Conservation (phyloP, 2,329 filamentous ascomycete genomes). For the Colletotrichum cereale region DNA sequence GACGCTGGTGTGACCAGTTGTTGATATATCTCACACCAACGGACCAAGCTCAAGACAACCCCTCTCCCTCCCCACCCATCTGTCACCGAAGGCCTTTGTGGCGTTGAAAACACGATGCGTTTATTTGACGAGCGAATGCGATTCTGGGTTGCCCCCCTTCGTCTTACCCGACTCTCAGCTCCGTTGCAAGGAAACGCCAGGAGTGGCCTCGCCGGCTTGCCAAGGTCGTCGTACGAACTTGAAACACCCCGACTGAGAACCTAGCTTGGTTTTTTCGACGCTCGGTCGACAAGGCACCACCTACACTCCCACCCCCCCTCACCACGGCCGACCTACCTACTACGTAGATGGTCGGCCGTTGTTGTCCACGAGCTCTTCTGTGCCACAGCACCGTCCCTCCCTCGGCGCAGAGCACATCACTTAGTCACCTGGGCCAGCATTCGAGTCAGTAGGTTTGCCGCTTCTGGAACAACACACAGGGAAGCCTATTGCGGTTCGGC, state of each 20-base stretch:
- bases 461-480: slow-evolving; percentile 15
- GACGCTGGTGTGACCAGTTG: neutral
- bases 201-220: slow-evolving; percentile 28
- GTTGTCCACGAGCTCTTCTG: neutral
- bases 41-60: neutral
- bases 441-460: neutral
- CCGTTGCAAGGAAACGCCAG: slow-evolving; percentile 25
- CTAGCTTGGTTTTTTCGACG: slow-evolving; percentile 24
- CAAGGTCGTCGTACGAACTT: slow-evolving; percentile 37
- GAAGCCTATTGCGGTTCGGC: slow-evolving; percentile 1
- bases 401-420: neutral
- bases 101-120: neutral
- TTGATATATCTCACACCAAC: slow-evolving; percentile 15
- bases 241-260: slow-evolving; percentile 32
- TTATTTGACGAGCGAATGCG: slow-evolving; percentile 8
- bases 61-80: neutral
- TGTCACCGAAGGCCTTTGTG: neutral
- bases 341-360: too few species aligned
- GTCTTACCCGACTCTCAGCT: neutral
- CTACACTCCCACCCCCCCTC: too few species aligned
- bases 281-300: slow-evolving; percentile 29
- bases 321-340: too few species aligned
- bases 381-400: neutral
- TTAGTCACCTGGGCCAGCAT: slow-evolving; percentile 6
- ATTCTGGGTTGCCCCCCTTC: neutral